These are phyloP conservation scores for Paraleonurus japonicus DNA, from an alignment of 257 asterid genomes.

Conservation along the genomic window DNA sequence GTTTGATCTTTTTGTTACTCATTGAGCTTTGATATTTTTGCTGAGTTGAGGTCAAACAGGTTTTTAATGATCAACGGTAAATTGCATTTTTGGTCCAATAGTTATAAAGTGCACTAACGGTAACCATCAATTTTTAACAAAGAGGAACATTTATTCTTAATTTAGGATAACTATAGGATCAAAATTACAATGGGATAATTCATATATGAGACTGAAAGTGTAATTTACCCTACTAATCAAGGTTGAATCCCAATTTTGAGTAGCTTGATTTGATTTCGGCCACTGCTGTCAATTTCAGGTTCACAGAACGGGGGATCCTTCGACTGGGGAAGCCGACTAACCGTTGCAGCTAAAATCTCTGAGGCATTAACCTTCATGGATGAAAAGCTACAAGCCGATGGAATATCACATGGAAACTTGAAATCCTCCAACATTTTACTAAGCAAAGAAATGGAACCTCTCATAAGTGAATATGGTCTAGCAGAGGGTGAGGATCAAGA, in stretches of 20 bases:
- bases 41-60: background rate
- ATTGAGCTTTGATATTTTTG: background rate
- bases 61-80: background rate
- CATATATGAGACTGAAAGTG: background rate
- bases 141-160: too few species aligned
- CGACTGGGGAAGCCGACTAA: conserved; percentile 61
- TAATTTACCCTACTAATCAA: background rate
- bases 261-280: background rate
- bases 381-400: conserved; percentile 42
- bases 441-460: conserved; percentile 50
- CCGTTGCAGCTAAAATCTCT: conserved; percentile 44
- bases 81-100: too few species aligned
- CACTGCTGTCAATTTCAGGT: conserved; percentile 37
- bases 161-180: too few species aligned
- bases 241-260: background rate
- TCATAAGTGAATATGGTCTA: conserved; percentile 70
- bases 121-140: too few species aligned
- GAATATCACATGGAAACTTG: conserved; percentile 67
- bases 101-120: too few species aligned
- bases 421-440: conserved; percentile 70
- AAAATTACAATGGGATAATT: background rate
- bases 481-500: conserved; percentile 33
- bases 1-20: background rate
- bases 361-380: conserved; percentile 67
- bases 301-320: conserved; percentile 35